Percentiles rank a stretch among this genome's conserved stretches.
These are phyloP conservation scores for Lavandula angustifolia DNA, from an alignment of 257 asterid genomes.

Conservation along the genomic window DNA sequence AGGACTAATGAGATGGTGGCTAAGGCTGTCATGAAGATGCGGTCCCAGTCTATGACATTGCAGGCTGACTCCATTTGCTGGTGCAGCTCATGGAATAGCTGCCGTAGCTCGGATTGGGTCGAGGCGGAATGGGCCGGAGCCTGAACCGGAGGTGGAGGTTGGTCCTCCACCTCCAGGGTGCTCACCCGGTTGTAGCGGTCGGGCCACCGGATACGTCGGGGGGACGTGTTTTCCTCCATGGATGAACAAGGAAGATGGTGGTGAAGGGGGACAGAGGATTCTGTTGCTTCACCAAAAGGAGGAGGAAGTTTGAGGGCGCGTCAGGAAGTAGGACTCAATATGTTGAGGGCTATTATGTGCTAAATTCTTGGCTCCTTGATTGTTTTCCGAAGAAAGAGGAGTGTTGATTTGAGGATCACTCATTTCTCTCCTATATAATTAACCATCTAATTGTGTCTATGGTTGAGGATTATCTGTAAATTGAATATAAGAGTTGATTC, in stretches of 20 bases:
- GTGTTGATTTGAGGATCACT: constrained; percentile 22
- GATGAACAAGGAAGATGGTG: not conserved
- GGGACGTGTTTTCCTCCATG: constrained; percentile 42
- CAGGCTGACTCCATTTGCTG: constrained; percentile 36
- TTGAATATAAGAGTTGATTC: no score
- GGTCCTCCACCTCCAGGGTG: constrained; percentile 39
- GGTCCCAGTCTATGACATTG: constrained; percentile 47
- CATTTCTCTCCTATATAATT: constrained; percentile 19
- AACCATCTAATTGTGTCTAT: constrained; percentile 33
- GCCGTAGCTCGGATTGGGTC: constrained; percentile 28
- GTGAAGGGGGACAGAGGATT: not conserved
- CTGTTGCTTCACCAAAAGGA: no score
- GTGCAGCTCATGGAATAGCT: constrained; percentile 36
- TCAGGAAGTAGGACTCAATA: constrained; percentile 7
- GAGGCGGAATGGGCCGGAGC: not conserved
- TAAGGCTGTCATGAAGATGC: constrained; percentile 40
- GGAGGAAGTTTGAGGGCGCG: no score
- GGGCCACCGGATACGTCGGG: constrained; percentile 25
- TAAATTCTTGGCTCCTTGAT: constrained; percentile 28
- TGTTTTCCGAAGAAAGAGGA: constrained; percentile 24
- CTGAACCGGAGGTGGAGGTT: not conserved
- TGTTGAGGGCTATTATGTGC: constrained; percentile 22
- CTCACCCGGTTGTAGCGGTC: constrained; percentile 36
- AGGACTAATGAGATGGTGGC: constrained; percentile 40
- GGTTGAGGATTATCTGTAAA: constrained; percentile 31